Conservation (phyloP, 2,329 filamentous ascomycete species). For the Fusarium floridanum region DNA sequence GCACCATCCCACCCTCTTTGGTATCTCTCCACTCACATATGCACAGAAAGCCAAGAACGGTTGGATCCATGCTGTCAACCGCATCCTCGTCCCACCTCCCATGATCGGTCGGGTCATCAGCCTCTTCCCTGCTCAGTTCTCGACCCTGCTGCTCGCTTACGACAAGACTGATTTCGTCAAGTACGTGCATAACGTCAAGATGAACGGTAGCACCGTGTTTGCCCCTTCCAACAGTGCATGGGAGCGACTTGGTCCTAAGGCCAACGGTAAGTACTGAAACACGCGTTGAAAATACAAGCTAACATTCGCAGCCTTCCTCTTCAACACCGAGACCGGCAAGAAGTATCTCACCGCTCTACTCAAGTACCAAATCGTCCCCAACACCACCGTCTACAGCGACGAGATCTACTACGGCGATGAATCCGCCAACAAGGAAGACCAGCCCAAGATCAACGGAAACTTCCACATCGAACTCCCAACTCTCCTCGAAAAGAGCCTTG, state of each 20-base stretch:
- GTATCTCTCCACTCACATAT: neutral
- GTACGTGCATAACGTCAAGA: constrained; percentile 66
- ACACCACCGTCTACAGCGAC: constrained; percentile 86
- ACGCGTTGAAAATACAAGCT: neutral
- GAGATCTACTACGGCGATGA: constrained; percentile 71
- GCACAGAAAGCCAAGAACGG: constrained; percentile 79
- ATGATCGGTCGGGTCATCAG: constrained; percentile 64
- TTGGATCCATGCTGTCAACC: constrained; percentile 82
- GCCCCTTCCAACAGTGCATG: constrained; percentile 88
- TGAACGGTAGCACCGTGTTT: constrained; percentile 80
- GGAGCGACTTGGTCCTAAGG: constrained; percentile 74
- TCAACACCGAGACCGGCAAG: constrained; percentile 77
- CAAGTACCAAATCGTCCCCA: constrained; percentile 81
- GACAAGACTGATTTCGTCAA: constrained; percentile 79
- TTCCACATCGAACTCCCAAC: constrained; percentile 80
- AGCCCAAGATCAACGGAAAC: constrained; percentile 39
- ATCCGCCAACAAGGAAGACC: constrained; percentile 38
- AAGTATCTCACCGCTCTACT: constrained; percentile 84
- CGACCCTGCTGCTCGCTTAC: constrained; percentile 81
- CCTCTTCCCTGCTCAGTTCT: constrained; percentile 81
- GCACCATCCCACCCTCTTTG: constrained; percentile 36
- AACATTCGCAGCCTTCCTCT: constrained; percentile 74
- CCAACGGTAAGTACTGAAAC: constrained; percentile 65
- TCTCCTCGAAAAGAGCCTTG: constrained; percentile 73
- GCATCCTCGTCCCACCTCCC: constrained; percentile 82